These are phyloP conservation scores for Conticribra guillardii DNA, from an alignment of 108 stramenopile species.

Conservation along the genomic window DNA sequence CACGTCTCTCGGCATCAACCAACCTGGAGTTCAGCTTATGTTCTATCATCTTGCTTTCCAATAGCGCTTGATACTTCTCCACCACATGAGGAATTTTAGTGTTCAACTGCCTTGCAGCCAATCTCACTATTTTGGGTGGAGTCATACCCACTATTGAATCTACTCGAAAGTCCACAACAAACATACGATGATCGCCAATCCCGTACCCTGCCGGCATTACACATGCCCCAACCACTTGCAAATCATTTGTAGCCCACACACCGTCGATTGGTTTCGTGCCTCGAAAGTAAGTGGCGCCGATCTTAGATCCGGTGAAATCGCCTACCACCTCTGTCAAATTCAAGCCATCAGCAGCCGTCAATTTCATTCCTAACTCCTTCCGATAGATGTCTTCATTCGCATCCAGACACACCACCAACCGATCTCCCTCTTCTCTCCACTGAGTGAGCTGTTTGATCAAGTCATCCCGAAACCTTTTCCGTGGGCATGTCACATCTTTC, in stretches of 20 bases:
- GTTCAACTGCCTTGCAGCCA: conserved; percentile 3
- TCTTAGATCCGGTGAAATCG: conserved; percentile 4
- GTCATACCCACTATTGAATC: conserved; percentile 8
- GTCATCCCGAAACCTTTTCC: conserved; percentile 16
- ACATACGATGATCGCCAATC: conserved; percentile 20
- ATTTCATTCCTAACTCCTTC: background rate
- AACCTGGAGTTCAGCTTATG: conserved; percentile 4
- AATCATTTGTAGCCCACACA: conserved; percentile 4
- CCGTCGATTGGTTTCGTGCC: conserved; percentile 28
- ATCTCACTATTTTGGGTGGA: background rate
- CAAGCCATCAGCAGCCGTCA: conserved; percentile 6
- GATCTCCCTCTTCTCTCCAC: conserved; percentile 10
- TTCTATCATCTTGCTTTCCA: background rate
- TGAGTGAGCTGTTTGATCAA: background rate
- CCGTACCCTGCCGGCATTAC: conserved; percentile 23
- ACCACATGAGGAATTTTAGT: background rate
- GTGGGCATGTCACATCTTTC: background rate
- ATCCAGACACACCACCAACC: conserved; percentile 16
- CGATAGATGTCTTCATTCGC: conserved; percentile 18
- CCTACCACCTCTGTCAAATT: conserved; percentile 8
- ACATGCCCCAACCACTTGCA: conserved; percentile 2
- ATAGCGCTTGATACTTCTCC: background rate
- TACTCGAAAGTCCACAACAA: background rate
- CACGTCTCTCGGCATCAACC: background rate
- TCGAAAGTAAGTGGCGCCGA: conserved; percentile 18